phyloP scores from a whole-genome alignment of 768 basidiomycete genomes.

The Russula lepida region DNA sequence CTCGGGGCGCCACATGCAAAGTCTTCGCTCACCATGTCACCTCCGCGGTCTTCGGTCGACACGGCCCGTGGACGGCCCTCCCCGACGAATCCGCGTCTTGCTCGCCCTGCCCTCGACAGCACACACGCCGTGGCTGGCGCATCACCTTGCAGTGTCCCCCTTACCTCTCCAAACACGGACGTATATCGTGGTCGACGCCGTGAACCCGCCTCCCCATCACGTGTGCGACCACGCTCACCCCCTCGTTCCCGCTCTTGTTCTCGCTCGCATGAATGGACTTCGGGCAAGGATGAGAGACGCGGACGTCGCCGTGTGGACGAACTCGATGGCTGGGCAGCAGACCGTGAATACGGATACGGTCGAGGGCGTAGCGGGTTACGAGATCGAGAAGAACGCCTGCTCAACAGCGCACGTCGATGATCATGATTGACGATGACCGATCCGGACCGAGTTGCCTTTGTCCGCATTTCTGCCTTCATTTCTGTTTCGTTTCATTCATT shows the following conservation, averaged over 20 bases:
- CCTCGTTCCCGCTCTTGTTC: conserved; percentile 8
- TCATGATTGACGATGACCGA: background rate
- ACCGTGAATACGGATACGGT: conserved; percentile 18
- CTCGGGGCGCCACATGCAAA: conserved; percentile 14
- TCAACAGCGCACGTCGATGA: background rate
- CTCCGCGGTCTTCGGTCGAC: conserved; percentile 17
- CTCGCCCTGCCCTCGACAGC: conserved; percentile 9
- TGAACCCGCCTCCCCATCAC: conserved; percentile 5
- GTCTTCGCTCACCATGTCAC: conserved; percentile 12
- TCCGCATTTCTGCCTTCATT: background rate
- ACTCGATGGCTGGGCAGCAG: conserved; percentile 13
- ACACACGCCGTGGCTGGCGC: conserved; percentile 15
- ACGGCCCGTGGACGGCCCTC: conserved; percentile 15
- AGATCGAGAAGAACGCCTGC: conserved; percentile 8
- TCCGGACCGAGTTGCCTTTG: background rate
- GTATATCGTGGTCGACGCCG: conserved; percentile 14
- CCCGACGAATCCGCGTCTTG: conserved; percentile 13
- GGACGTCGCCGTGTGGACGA: conserved; percentile 16
- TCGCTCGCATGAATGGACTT: background rate
- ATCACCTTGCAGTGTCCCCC: conserved; percentile 10
- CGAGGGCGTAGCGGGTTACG: conserved; percentile 18
- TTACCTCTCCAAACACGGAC: background rate
- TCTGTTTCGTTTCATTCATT: background rate
- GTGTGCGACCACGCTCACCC: background rate
- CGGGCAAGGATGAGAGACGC: conserved; percentile 2